Base-by-base conservation (phyloP, 2,329 filamentous ascomycete species). In the Lachnellula cervina region DNA sequence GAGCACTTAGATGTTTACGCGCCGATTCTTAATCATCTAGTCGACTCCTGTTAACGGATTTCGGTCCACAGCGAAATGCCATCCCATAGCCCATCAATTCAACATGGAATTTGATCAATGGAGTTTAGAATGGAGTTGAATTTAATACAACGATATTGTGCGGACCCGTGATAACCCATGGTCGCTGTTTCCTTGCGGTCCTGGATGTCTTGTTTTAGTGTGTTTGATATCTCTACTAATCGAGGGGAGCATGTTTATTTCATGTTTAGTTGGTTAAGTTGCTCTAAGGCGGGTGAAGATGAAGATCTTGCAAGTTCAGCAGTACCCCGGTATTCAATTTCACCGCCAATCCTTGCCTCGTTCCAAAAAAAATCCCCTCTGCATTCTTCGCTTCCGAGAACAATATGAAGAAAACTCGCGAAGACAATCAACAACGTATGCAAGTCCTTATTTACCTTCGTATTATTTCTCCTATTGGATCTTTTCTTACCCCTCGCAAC, bases 371-470 rank as follows among this genome's bases (percentile, higher is more conserved):
- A 17, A 16, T 16, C 5, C 23, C 16, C n/a, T 32, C 28, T 44
- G 37, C 55, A 55, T 58, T 54, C 49, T 54, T 58, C 53, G 54
- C 34, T 52, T 51, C 34, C 44, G 44, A 52, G 52, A 54, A 59
- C 57, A 60, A 57, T 56, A 51, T 51, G 44, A 60, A 56, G 17
- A 21, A 49, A 19, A 49, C 47, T 35, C 45, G 52, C 38, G 34
- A 11, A 38, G 34, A 23, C 32, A 35, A 21, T 35, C 48, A 37
- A 50, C 34, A 49, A 49, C 21, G 5, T 13, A 16, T 40, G 5
- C 5, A 40, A 40, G 16, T 34, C 17, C 37, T 37, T 28, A 32
- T 40, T 23, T 40, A 17, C 35, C 35, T 50, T 50, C 32, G 23
- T 50, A 49, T 49, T 35, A 34, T 49, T 7, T 11, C 13, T 9